phyloP scores from a whole-genome alignment of 202 grass and related monocot genomes.

The Digitaria exilis region DNA sequence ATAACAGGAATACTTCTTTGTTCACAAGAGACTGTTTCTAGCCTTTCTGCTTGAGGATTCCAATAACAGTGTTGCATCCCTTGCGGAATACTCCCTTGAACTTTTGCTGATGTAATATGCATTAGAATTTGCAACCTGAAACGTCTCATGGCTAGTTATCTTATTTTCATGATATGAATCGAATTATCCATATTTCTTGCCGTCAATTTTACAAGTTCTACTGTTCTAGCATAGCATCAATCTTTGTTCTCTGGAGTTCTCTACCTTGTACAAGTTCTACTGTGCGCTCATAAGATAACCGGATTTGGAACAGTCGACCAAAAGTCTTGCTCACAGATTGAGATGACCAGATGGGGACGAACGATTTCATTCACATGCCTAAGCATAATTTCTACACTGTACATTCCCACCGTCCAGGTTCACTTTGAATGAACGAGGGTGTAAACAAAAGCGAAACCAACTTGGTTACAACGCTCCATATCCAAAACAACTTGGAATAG shows the following conservation, averaged over 20 bases:
- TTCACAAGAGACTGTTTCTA: constrained; percentile 13
- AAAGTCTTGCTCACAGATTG: neutral
- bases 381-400: neutral
- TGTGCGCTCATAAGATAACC: neutral
- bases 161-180: constrained; percentile 3
- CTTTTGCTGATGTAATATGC: constrained; percentile 33
- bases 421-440: neutral
- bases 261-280: neutral
- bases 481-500: neutral
- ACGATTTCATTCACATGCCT: neutral
- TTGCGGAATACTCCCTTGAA: constrained; percentile 4
- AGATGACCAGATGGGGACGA: neutral
- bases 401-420: neutral
- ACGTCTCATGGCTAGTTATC: neutral
- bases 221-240: neutral
- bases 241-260: neutral
- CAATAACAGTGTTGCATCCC: constrained; percentile 40
- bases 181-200: neutral
- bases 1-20: constrained; percentile 49
- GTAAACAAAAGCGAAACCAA: neutral
- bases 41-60: neutral
- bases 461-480: neutral
- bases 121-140: constrained; percentile 20
- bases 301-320: neutral
- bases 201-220: neutral